A percentile compares a stretch with the other conserved stretches of the same genome.
Evolutionary conservation across 2,329 filamentous ascomycete species (phyloP).

Genomic region (Colletotrichum sp.): DNA sequence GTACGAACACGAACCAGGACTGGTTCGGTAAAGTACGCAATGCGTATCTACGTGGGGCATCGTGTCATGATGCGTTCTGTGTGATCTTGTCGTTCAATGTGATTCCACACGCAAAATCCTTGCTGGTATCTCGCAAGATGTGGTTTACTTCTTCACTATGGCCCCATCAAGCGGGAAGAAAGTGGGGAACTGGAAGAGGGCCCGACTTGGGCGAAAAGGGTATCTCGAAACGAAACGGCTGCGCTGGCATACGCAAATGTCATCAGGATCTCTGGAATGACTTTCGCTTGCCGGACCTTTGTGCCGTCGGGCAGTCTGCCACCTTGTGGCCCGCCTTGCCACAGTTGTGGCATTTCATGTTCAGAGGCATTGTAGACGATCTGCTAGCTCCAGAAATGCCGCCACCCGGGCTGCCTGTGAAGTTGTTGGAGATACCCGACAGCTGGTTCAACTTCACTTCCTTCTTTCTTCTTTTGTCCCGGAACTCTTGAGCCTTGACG

Average conservation of each 20-base stretch:
- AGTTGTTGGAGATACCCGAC: conserved; percentile 59
- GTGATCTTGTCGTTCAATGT: neutral
- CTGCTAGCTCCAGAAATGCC: conserved; percentile 17
- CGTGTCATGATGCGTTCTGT: neutral
- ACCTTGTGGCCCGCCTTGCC: conserved; percentile 66
- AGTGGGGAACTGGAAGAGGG: neutral
- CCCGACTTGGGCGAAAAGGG: neutral
- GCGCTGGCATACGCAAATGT: neutral
- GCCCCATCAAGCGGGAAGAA: neutral
- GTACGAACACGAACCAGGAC: neutral
- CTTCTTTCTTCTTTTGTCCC: conserved; percentile 67
- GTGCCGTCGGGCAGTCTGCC: conserved; percentile 54
- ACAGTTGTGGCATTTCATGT: conserved; percentile 65
- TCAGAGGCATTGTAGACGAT: conserved; percentile 29
- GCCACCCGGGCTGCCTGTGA: neutral
- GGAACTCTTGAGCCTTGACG: conserved; percentile 53
- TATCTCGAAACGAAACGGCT: conserved; percentile 4
- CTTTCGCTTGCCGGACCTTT: conserved; percentile 7
- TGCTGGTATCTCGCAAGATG: neutral
- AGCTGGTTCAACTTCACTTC: conserved; percentile 70
- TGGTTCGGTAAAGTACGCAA: neutral
- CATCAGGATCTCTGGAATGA: neutral
- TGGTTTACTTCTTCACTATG: neutral
- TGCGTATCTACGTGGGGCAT: neutral
- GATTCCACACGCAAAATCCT: neutral